Conservation (phyloP, 2,329 filamentous ascomycete genomes). For the Fusarium mangiferae region DNA sequence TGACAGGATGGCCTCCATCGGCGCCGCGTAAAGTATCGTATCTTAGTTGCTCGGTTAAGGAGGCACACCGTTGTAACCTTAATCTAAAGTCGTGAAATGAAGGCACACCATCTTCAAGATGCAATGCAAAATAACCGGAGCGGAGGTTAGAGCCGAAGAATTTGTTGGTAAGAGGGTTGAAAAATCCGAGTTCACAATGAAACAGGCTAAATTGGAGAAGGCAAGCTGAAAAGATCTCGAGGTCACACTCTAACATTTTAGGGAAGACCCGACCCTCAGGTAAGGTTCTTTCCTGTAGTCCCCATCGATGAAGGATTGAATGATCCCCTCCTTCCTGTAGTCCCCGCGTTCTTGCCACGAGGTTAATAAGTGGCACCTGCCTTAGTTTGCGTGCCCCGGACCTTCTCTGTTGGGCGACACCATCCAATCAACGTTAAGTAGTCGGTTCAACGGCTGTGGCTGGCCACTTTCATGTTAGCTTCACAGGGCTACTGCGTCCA, state of each 20-base stretch:
- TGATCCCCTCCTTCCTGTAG: not conserved
- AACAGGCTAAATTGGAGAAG: constrained; percentile 10
- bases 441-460: constrained; percentile 12
- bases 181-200: not conserved
- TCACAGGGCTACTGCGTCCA: not conserved
- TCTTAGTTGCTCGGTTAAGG: not conserved
- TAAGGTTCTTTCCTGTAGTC: not conserved
- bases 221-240: constrained; percentile 8
- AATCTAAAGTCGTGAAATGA: constrained; percentile 11
- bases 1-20: not conserved
- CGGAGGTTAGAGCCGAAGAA: not conserved
- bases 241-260: not conserved
- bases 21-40: not conserved
- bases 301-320: not conserved
- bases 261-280: not conserved
- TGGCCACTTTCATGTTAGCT: constrained; percentile 7
- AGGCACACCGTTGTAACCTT: constrained; percentile 5
- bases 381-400: constrained; percentile 10
- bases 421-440: not conserved
- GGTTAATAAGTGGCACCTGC: constrained; percentile 24
- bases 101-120: not conserved
- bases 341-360: constrained; percentile 10
- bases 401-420: not conserved
- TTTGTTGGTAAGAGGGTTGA: not conserved
- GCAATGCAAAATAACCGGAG: constrained; percentile 2